Percentiles rank a stretch among this genome's conserved stretches.
Conservation (phyloP, 2,329 filamentous ascomycete species). For the Aspergillus versicolor region DNA sequence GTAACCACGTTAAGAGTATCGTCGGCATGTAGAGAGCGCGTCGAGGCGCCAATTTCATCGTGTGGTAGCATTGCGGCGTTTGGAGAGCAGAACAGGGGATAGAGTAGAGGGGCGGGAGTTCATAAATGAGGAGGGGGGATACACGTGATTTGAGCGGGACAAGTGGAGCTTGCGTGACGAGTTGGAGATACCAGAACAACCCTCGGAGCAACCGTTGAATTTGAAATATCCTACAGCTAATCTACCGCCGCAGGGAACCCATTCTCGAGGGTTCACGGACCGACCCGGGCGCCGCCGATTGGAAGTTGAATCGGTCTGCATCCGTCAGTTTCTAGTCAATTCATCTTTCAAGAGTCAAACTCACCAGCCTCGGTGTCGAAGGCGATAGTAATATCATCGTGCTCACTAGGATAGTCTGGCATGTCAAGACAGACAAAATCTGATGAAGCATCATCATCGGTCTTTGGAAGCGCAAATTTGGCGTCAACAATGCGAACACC, state of each 20-base stretch:
- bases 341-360: slow-evolving; percentile 33
- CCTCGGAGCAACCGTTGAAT: not conserved
- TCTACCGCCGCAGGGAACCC: slow-evolving; percentile 40
- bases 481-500: slow-evolving; percentile 81
- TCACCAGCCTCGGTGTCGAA: slow-evolving; percentile 78
- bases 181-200: not conserved
- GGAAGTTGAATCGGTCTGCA: slow-evolving; percentile 40
- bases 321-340: slow-evolving; percentile 6
- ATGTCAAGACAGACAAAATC: slow-evolving; percentile 82
- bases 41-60: slow-evolving; percentile 51
- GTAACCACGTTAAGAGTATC: slow-evolving; percentile 70
- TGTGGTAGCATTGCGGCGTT: slow-evolving; percentile 26
- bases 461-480: slow-evolving; percentile 78
- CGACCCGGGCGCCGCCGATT: slow-evolving; percentile 38
- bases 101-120: not conserved
- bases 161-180: not conserved
- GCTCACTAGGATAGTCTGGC: slow-evolving; percentile 85
- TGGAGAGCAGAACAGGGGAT: not conserved
- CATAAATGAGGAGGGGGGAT: not conserved
- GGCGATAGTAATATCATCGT: slow-evolving; percentile 83
- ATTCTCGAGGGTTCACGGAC: slow-evolving; percentile 41
- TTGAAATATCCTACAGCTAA: not conserved
- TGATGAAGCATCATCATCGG: slow-evolving; percentile 53
- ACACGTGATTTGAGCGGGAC: slow-evolving; percentile 9
- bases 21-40: slow-evolving; percentile 78